These are phyloP conservation scores for Leccinellum albellum DNA, from an alignment of 768 basidiomycete species.

Conservation along the genomic window DNA sequence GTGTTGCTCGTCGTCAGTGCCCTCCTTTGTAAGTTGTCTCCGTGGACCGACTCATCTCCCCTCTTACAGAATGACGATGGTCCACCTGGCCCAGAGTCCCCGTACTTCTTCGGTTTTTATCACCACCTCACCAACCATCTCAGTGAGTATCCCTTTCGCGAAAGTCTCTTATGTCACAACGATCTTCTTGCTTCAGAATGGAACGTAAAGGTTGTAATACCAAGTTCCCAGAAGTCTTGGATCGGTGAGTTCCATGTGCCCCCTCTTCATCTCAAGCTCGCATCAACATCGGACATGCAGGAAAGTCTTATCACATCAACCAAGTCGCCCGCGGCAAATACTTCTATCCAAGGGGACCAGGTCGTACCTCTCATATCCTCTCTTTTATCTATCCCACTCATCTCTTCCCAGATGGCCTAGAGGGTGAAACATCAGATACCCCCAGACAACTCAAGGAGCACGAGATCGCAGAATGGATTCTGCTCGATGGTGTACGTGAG, in stretches of 20 bases:
- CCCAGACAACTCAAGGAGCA: constrained; percentile 69
- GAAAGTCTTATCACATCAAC: constrained; percentile 78
- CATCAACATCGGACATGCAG: constrained; percentile 33
- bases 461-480: constrained; percentile 87
- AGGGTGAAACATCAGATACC: constrained; percentile 59
- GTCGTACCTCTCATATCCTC: constrained; percentile 24
- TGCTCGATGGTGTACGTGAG: constrained; percentile 69
- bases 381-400: not conserved
- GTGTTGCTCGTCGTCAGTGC: constrained; percentile 45
- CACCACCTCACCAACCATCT: constrained; percentile 53
- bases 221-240: constrained; percentile 83
- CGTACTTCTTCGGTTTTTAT: constrained; percentile 72
- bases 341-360: constrained; percentile 67
- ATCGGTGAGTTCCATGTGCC: constrained; percentile 51
- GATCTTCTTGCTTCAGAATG: constrained; percentile 45
- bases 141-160: constrained; percentile 39
- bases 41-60: not conserved
- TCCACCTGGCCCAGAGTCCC: constrained; percentile 69
- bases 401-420: constrained; percentile 42
- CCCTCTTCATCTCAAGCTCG: not conserved
- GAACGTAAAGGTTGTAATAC: constrained; percentile 77
- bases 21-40: not conserved
- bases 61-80: constrained; percentile 76
- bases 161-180: constrained; percentile 7
- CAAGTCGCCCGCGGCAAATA: constrained; percentile 67